phyloP scores from a whole-genome alignment of 306 rosid genomes.

The Quercus aquifolioides region DNA sequence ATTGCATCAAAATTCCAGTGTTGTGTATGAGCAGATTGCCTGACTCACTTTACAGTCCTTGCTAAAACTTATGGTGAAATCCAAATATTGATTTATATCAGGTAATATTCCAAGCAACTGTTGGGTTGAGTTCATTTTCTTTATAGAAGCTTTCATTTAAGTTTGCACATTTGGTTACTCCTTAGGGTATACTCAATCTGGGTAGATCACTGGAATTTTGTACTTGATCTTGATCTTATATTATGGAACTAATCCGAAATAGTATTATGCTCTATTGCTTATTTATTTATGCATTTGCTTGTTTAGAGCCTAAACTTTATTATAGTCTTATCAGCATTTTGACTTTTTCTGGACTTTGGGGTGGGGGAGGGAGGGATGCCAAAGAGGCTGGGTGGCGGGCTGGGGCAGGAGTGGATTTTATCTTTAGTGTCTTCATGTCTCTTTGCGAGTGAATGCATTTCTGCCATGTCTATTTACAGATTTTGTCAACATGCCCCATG shows the following conservation, averaged over 20 bases:
- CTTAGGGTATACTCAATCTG: neutral
- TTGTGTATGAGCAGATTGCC: constrained; percentile 63
- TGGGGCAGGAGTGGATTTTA: constrained; percentile 6
- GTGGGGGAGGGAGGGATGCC: constrained; percentile 1
- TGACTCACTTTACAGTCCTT: constrained; percentile 48
- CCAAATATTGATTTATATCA: constrained; percentile 50
- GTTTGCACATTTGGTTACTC: constrained; percentile 12
- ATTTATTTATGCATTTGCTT: neutral
- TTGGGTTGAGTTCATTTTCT: constrained; percentile 31
- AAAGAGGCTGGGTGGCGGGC: neutral
- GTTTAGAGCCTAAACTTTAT: neutral
- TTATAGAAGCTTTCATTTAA: constrained; percentile 23
- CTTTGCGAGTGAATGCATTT: neutral
- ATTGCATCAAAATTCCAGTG: constrained; percentile 52
- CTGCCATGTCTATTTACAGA: neutral
- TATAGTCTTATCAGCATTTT: neutral
- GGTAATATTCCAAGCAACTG: constrained; percentile 64
- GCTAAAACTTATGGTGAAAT: constrained; percentile 58
- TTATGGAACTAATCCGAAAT: neutral
- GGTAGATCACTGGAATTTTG: constrained; percentile 2
- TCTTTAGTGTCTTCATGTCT: neutral
- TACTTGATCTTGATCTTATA: neutral
- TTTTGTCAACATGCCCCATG: neutral
- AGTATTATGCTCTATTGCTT: neutral
- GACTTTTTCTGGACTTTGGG: neutral